These are phyloP conservation scores for Diaporthe citri DNA, from an alignment of 2,329 filamentous ascomycete species.

Conservation along the genomic window DNA sequence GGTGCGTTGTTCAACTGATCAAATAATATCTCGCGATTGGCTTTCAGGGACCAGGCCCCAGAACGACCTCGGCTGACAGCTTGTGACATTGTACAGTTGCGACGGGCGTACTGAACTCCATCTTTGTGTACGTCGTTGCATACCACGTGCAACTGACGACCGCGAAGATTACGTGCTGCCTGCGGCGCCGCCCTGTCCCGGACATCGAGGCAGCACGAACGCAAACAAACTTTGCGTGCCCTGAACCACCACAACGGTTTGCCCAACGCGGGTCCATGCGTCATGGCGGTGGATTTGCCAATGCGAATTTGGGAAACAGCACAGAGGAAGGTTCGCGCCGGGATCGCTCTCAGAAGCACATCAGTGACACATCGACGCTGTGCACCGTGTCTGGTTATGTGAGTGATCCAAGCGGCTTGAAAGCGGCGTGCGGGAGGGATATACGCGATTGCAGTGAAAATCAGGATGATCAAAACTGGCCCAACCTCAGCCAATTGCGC, in stretches of 20 bases:
- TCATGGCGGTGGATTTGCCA: neutral
- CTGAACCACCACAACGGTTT: neutral
- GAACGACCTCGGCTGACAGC: constrained; percentile 16
- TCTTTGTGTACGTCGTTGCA: constrained; percentile 46
- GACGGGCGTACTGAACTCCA: constrained; percentile 50
- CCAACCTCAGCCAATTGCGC: neutral
- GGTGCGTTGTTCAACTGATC: constrained; percentile 48
- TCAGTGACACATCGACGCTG: constrained; percentile 43
- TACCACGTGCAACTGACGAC: constrained; percentile 45
- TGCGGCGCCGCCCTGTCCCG: constrained; percentile 30
- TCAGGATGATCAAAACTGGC: neutral
- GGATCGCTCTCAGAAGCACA: constrained; percentile 38
- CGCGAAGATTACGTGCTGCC: neutral
- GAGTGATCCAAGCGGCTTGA: constrained; percentile 9
- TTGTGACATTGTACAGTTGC: constrained; percentile 43
- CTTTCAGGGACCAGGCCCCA: neutral
- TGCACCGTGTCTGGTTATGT: constrained; percentile 35
- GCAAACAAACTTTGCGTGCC: neutral
- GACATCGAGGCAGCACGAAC: constrained; percentile 18
- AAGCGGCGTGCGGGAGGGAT: neutral
- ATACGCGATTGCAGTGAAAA: neutral
- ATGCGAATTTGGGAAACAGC: neutral
- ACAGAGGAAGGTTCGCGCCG: neutral
- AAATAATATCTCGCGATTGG: neutral
- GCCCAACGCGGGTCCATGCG: neutral